Evolutionary conservation across 2,329 filamentous ascomycete genomes (phyloP), one percentile per base, ranked within the genome.

Genomic region (Fusarium sp.): DNA sequence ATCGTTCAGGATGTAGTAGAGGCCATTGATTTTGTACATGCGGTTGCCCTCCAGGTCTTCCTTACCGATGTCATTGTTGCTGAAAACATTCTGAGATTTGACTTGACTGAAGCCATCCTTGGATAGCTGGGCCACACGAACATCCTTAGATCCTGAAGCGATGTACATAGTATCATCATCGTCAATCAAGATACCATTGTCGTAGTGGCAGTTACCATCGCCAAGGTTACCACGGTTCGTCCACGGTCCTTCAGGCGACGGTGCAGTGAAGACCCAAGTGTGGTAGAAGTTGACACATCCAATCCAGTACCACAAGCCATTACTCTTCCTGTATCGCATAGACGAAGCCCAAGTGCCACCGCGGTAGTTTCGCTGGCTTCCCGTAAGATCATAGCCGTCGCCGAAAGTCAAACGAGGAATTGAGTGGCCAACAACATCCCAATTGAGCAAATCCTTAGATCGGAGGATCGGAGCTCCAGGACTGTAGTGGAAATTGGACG

Each of bases 161-260:
- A 90, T 83, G 54, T 89, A 90, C 81, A 89, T 86, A 1, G 82
- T 85, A 60, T 88, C 87, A 32, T 89, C 82, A 25, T 87, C 85
- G 52, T 89, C 87, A 34, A 90, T 82, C n/a, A 89, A 74, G 1
- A 90, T 75, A 0, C 88, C 86, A 20, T 79, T 82, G 74, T 90
- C 87, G 69, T 90, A 90, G 70, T 86, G 88, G 75, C 87, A 90
- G 18, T 54, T 66, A 4, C 45, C 46, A 2, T 74, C 80, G 1
- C 76, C 78, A 18, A 82, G 76, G 11, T 74, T 80, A 3, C 76
- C 78, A 40, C 72, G 67, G 47, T 81, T 77, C 13, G 65, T 79
- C 84, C 84, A 87, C 0, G 83, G 82, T 0, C 82, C 83, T 2
- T 78, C 77, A 7, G 79, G 79, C 12, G 76, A 75, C 6, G 76